Conservation (phyloP, 768 basidiomycete species). For the Podaxis carcinomalis region DNA sequence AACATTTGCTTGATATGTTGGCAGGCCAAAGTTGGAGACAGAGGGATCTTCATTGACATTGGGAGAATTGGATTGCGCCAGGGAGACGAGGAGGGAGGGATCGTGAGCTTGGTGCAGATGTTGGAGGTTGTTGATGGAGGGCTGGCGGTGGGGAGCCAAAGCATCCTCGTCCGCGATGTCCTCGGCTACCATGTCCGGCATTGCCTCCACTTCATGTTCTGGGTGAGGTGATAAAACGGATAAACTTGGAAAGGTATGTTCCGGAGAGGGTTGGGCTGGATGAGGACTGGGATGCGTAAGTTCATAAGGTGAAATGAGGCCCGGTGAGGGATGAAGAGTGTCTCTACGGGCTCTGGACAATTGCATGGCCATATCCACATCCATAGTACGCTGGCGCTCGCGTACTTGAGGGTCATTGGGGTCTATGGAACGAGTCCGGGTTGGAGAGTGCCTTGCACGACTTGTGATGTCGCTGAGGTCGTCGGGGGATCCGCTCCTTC, state of each 20-base stretch:
- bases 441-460: conserved; percentile 57
- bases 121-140: conserved; percentile 29
- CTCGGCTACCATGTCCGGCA: conserved; percentile 15
- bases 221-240: conserved; percentile 44
- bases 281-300: conserved; percentile 8
- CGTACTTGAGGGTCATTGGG: conserved; percentile 68
- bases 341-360: conserved; percentile 69
- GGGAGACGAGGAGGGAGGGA: conserved; percentile 38
- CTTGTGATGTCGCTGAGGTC: conserved; percentile 35
- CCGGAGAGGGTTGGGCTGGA: conserved; percentile 18
- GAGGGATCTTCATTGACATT: conserved; percentile 24
- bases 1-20: conserved; percentile 63
- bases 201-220: conserved; percentile 39
- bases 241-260: conserved; percentile 28
- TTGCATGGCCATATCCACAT: conserved; percentile 88
- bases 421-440: conserved; percentile 57
- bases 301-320: conserved; percentile 22
- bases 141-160: conserved; percentile 16
- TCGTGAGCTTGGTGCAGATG: conserved; percentile 43
- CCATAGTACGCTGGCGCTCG: conserved; percentile 90
- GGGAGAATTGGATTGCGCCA: conserved; percentile 12
- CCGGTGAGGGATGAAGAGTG: conserved; percentile 39
- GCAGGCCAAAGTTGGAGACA: conserved; percentile 44
- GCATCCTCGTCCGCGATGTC: conserved; percentile 21
- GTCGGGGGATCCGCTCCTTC: conserved; percentile 35